Percentiles rank a stretch among this genome's conserved stretches.
phyloP scores from a whole-genome alignment of 139 green algal species.

The Deuterostichococcus epilithicus region DNA sequence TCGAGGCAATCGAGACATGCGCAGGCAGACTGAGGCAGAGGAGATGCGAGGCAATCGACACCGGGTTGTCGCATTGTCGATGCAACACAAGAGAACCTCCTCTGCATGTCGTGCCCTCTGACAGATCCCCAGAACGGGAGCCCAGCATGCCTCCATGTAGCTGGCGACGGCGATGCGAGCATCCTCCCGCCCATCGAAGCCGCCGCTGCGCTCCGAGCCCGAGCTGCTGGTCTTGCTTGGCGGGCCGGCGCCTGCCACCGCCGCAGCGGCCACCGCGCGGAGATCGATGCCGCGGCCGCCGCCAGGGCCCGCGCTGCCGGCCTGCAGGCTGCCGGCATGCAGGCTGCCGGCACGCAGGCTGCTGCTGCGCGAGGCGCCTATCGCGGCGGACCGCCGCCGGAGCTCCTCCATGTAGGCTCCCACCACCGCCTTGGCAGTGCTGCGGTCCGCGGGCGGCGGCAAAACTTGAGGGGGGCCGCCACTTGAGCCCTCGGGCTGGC shows the following conservation, averaged over 20 bases:
- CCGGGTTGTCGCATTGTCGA: no score
- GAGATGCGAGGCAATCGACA: no score
- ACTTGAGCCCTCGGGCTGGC: no score
- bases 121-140: no score
- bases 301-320: not conserved
- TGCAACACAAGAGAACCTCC: no score
- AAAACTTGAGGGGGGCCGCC: no score
- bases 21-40: no score
- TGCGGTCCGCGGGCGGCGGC: not conserved
- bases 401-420: not conserved
- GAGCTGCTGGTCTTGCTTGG: not conserved
- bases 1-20: no score
- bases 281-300: not conserved
- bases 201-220: not conserved
- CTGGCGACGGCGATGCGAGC: not conserved
- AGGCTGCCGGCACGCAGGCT: not conserved
- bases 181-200: not conserved
- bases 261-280: not conserved
- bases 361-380: not conserved
- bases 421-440: not conserved
- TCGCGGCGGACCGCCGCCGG: not conserved
- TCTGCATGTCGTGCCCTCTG: no score
- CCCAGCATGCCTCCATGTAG: not conserved
- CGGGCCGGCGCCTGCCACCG: no score
- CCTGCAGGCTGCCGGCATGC: not conserved